Evolutionary conservation across 1,139 yeast species (phyloP).

Genomic region (Saccharomycopsis hybrid): DNA sequence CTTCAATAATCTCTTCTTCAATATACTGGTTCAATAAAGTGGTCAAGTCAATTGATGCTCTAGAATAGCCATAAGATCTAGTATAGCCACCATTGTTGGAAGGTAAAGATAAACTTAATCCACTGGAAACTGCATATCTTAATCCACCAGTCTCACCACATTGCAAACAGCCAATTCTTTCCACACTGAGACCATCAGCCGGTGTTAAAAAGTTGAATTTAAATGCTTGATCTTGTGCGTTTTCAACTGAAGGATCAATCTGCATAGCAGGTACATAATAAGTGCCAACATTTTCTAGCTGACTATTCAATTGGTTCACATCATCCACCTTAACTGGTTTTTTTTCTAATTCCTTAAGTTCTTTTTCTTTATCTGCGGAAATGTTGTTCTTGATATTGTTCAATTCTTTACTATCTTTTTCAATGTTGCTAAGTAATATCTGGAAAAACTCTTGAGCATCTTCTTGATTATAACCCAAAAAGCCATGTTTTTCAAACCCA

Average conservation of each 20-base stretch:
- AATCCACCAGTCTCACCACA: conserved; percentile 96
- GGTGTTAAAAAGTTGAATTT: conserved; percentile 70
- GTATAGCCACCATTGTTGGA: conserved; percentile 33
- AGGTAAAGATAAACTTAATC: conserved; percentile 68
- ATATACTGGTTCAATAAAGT: conserved; percentile 67
- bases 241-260: conserved; percentile 56
- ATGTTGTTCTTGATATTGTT: conserved; percentile 1
- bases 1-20: conserved; percentile 78
- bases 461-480: conserved; percentile 82
- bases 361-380: conserved; percentile 1
- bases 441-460: conserved; percentile 95
- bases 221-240: conserved; percentile 36
- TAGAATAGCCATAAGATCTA: conserved; percentile 24
- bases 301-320: conserved; percentile 22
- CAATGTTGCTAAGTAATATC: conserved; percentile 64
- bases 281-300: conserved; percentile 50
- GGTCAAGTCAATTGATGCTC: conserved; percentile 36
- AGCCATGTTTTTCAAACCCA: conserved; percentile 70
- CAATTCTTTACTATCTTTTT: conserved; percentile 42
- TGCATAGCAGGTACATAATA: conserved; percentile 68
- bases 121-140: conserved; percentile 73
- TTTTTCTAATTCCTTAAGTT: conserved; percentile 15
- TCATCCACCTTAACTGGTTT: conserved; percentile 15
- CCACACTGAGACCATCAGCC: conserved; percentile 82
- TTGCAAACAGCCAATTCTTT: conserved; percentile 77